A percentile compares a stretch with the other conserved stretches of the same genome.
Conservation (phyloP, 2,329 filamentous ascomycete species). For the Leptographium galeiforme region DNA sequence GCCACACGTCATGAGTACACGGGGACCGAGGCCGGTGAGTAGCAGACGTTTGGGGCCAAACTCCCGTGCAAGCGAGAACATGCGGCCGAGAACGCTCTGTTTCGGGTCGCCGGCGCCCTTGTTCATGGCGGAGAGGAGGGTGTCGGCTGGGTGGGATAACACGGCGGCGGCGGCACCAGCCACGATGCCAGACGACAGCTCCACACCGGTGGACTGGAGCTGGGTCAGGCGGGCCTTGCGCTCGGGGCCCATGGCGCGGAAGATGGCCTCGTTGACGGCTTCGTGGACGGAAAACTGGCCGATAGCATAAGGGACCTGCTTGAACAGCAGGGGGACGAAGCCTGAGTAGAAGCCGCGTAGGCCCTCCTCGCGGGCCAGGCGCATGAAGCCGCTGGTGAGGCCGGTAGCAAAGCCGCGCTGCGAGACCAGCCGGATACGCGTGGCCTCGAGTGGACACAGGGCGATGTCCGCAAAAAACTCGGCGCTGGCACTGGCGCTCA, state of each 20-base stretch:
- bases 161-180: conserved; percentile 82
- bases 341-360: conserved; percentile 79
- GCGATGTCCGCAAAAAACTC: conserved; percentile 67
- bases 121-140: conserved; percentile 40
- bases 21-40: conserved; percentile 33
- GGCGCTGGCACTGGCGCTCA: conserved; percentile 54
- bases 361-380: conserved; percentile 65
- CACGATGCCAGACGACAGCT: conserved; percentile 73
- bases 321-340: conserved; percentile 75
- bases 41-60: conserved; percentile 36
- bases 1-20: conserved; percentile 39
- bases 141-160: conserved; percentile 79
- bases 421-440: conserved; percentile 63
- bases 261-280: conserved; percentile 69
- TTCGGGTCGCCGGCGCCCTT: conserved; percentile 36
- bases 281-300: conserved; percentile 92
- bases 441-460: conserved; percentile 84
- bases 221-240: conserved; percentile 55
- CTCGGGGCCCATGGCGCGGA: conserved; percentile 49
- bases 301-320: conserved; percentile 88
- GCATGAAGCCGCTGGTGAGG: conserved; percentile 56
- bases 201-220: conserved; percentile 65
- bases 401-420: conserved; percentile 66
- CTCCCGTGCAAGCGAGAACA: conserved; percentile 37
- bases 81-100: conserved; percentile 34